Conservation (phyloP, 805 yeast species). For the Diddensiella santjacobensis region DNA sequence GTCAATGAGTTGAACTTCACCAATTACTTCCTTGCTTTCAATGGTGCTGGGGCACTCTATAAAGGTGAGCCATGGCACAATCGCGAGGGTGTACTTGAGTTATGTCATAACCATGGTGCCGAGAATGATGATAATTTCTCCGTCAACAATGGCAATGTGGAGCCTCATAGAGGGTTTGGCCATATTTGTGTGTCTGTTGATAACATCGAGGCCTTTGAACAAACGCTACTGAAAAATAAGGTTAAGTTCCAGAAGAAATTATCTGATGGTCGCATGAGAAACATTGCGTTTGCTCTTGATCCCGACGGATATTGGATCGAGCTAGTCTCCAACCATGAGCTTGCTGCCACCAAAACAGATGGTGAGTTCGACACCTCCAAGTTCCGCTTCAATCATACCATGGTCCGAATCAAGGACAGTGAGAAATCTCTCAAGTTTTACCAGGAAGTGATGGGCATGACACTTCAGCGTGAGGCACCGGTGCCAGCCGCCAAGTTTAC, state of each 20-base stretch:
- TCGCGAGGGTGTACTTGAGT: slow-evolving; percentile 70
- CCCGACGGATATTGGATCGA: slow-evolving; percentile 98
- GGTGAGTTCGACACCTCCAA: slow-evolving; percentile 30
- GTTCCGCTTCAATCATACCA: slow-evolving; percentile 75
- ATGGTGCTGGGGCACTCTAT: slow-evolving; percentile 41
- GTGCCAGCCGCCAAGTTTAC: slow-evolving; percentile 74
- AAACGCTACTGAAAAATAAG: slow-evolving; percentile 51
- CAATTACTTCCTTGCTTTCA: slow-evolving; percentile 64
- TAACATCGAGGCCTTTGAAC: slow-evolving; percentile 63
- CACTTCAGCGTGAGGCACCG: slow-evolving; percentile 53
- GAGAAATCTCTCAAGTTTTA: slow-evolving; percentile 72
- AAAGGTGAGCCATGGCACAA: slow-evolving; percentile 37
- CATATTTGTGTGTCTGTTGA: slow-evolving; percentile 88
- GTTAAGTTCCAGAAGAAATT: slow-evolving; percentile 80
- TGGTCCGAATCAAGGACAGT: slow-evolving; percentile 91
- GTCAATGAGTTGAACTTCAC: slow-evolving; percentile 56
- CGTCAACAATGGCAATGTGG: slow-evolving; percentile 77
- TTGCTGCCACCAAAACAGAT: slow-evolving; percentile 33
- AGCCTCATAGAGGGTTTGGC: slow-evolving; percentile 87
- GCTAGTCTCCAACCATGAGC: slow-evolving; percentile 57
- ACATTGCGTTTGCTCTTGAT: slow-evolving; percentile 92
- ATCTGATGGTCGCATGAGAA: slow-evolving; percentile 84
- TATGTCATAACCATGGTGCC: slow-evolving; percentile 76
- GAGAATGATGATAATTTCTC: slow-evolving; percentile 54
- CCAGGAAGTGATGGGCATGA: slow-evolving; percentile 75